phyloP scores from a whole-genome alignment of 2,329 filamentous ascomycete species.

The Fusarium beomiforme region DNA sequence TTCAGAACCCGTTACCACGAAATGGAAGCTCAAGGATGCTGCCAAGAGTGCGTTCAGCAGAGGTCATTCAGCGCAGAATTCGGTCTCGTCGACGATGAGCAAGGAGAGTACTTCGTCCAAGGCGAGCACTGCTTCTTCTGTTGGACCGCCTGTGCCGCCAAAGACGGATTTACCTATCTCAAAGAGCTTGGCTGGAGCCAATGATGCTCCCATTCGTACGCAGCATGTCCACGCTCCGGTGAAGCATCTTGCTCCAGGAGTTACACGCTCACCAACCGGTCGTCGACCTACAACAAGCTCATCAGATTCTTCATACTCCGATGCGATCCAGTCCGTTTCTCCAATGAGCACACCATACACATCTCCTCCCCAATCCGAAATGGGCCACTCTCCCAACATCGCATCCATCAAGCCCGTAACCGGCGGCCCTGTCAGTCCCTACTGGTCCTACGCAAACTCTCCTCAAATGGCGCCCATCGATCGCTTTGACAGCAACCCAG shows the following conservation, averaged over 20 bases:
- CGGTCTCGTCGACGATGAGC: slow-evolving; percentile 26
- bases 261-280: background rate
- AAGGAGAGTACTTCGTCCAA: slow-evolving; percentile 8
- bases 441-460: slow-evolving; percentile 36
- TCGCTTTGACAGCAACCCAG: slow-evolving; percentile 29
- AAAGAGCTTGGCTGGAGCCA: background rate
- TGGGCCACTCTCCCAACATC: slow-evolving; percentile 40
- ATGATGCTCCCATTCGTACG: background rate
- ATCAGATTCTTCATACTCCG: slow-evolving; percentile 52
- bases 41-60: slow-evolving; percentile 47
- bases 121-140: slow-evolving; percentile 2
- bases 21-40: slow-evolving; percentile 49
- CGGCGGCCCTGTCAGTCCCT: slow-evolving; percentile 28
- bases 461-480: slow-evolving; percentile 30
- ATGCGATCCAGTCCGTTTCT: slow-evolving; percentile 50
- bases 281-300: slow-evolving; percentile 44
- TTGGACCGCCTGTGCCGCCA: slow-evolving; percentile 13
- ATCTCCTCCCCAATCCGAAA: slow-evolving; percentile 54
- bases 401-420: slow-evolving; percentile 19
- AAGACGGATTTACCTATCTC: background rate
- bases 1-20: slow-evolving; percentile 35
- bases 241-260: slow-evolving; percentile 12
- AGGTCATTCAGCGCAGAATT: slow-evolving; percentile 27
- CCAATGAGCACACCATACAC: slow-evolving; percentile 52
- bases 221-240: slow-evolving; percentile 1